Evolutionary conservation across 257 asterid genomes (phyloP).

Genomic region (Nicotiana benthamiana): DNA sequence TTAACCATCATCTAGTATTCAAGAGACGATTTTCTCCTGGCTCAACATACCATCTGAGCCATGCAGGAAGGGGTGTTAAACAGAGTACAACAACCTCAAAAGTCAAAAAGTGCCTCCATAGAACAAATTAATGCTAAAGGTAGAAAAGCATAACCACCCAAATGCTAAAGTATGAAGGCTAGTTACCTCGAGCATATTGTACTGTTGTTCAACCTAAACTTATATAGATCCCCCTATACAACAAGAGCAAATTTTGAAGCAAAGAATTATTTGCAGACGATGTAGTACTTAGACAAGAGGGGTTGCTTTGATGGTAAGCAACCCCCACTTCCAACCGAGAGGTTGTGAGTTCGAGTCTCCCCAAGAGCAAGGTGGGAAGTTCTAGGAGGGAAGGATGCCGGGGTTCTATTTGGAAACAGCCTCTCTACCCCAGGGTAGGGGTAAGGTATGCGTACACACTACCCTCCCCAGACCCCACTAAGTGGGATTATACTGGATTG

Average conservation of each 20-base stretch:
- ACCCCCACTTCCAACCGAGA: too few relatives aligned
- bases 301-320: too few relatives aligned
- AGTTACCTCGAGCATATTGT: not conserved
- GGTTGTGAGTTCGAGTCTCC: too few relatives aligned
- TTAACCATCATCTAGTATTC: not conserved
- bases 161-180: not conserved
- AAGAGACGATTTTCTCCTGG: not conserved
- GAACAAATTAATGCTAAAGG: not conserved
- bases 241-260: not conserved
- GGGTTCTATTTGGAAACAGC: too few relatives aligned
- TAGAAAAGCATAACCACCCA: not conserved
- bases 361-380: too few relatives aligned
- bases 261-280: not conserved
- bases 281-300: not conserved
- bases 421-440: too few relatives aligned
- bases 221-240: not conserved
- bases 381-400: too few relatives aligned
- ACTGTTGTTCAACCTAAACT: not conserved
- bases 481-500: too few relatives aligned
- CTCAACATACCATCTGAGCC: not conserved
- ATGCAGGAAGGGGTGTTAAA: not conserved
- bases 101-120: not conserved
- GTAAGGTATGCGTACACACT: too few relatives aligned
- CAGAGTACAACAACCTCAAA: not conserved
- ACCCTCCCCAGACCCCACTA: too few relatives aligned